Evolutionary conservation across 2,329 filamentous ascomycete species (phyloP), one percentile per base, ranked within the genome.

Genomic region (Venturiaceae sp.): DNA sequence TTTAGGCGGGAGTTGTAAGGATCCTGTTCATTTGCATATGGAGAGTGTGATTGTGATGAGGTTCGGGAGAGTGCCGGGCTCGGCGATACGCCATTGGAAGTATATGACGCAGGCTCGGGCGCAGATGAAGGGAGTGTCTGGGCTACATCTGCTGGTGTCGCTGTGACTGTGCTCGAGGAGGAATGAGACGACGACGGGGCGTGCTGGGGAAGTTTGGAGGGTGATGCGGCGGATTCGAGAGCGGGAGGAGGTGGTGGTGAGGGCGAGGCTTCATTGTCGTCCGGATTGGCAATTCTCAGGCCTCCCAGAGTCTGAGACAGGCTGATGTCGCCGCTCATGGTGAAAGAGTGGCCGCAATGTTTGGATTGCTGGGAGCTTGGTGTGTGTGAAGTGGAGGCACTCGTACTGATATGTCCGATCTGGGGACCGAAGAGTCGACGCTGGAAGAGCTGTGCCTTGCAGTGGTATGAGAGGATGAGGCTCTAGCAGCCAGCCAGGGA

Each of bases 241-340:
- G 67, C 57, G 41, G 41, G 41, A 19, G 41, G 41, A 46, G 41
- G 41, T 57, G 66, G 61, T 59, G 67, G 58, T 52, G 64, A 63
- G 60, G 70, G 28, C 13, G 54, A 57, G 21, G 47, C 14, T 8
- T 69, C 67, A 58, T 72, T 64, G 61, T 77, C 77, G 76, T 96
- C 92, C 58, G 92, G 92, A 73, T 97, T 99, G 67, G 94, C 92
- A 73, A 99, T 97, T 72, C 92, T 90, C 74, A 99, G 80, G 68
- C 92, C 92, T 69, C 94, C 94, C 68, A 97, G 82, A 69, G 90
- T 90, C 77, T 92, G 88, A 69, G 91, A 94, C 65, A 97, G 84
- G 75, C 89, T 95, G 71, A 96, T 77, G 78, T 96, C 91, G 74
- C 89, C 90, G 77, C 91, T 90, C 91, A 96, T 96, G 72, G 21